Evolutionary conservation across 1,284 basidiomycete species (phyloP).

Genomic region (Ceratobasidium theobromae): DNA sequence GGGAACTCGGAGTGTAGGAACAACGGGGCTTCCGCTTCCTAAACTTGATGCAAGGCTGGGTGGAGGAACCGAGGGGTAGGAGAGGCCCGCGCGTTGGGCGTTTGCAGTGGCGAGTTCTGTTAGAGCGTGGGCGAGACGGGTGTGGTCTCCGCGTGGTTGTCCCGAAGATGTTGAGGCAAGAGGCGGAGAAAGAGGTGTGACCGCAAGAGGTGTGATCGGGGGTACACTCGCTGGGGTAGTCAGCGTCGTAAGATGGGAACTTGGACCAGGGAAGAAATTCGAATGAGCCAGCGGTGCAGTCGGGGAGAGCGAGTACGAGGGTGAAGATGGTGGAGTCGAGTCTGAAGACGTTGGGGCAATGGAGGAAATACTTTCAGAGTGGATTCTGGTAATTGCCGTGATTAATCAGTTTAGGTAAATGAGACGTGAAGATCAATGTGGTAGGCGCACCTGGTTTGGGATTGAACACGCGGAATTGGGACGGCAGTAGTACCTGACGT

Average conservation of each 20-base stretch:
- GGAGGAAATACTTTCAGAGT: constrained; percentile 41
- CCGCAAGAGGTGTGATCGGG: constrained; percentile 10
- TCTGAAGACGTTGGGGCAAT: constrained; percentile 46
- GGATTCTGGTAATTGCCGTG: neutral
- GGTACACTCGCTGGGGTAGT: constrained; percentile 11
- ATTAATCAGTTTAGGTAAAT: neutral
- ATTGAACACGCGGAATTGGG: constrained; percentile 66
- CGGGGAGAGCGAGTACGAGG: constrained; percentile 59
- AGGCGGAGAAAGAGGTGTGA: constrained; percentile 37
- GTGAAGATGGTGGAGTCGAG: constrained; percentile 62
- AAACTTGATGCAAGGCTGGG: constrained; percentile 67
- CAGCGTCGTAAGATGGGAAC: constrained; percentile 37
- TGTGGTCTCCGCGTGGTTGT: constrained; percentile 48
- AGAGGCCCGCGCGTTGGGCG: constrained; percentile 39
- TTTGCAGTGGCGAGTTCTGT: constrained; percentile 40
- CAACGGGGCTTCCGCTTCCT: constrained; percentile 54
- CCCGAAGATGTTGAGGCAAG: constrained; percentile 52
- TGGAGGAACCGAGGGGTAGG: constrained; percentile 67
- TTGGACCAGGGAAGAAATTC: constrained; percentile 46
- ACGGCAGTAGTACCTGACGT: constrained; percentile 50
- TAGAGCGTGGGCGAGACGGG: constrained; percentile 52
- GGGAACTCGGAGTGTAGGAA: constrained; percentile 44
- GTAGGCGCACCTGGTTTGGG: constrained; percentile 45
- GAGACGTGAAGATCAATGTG: neutral
- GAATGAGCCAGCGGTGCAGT: too few relatives aligned